Base-by-base conservation (phyloP, 106 monocot genomes). In the Alisma plantagoaquatica region DNA sequence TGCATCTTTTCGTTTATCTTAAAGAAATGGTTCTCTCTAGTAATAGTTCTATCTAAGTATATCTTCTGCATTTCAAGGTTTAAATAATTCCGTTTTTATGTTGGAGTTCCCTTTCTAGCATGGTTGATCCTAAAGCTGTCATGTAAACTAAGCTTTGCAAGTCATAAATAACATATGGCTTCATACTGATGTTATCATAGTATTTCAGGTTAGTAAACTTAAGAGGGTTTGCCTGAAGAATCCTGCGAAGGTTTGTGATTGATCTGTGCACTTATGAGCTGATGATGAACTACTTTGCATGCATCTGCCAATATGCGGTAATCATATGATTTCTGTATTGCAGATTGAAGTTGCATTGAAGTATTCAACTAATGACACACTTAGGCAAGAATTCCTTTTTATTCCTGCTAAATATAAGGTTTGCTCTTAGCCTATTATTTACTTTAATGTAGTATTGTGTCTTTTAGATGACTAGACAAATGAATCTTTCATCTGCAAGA, bases 371-470 rank as follows among this genome's bases (percentile, higher is more conserved):
- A 88, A 88, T 59, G 94, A 88, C 48, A 88, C 94, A 8, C 84
- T 88, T 15, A 88, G 79, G 59, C 88, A 96, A 55, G 67, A 84
- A 42, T 96, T 70, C 22, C 48, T 57, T 1, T 75, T 96, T 46
- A 60, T 84, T 56, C 88, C 94, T 59, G 88, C 88, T n/a, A 84
- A 76, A 55, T 46, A 75, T 56, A 96, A 96, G 94, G 94, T 91
- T 63, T 14, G 25, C 41, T 64, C n/a, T 61, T 28, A n/a, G n/a
- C 22, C 33, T 7, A 3, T 44, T 24, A 23, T 32, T 1, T 16
- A 27, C 19, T 23, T 49, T 14, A 10, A n/a, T 54, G 25, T 27
- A 20, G 3, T 53, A 2, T 53, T n/a, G n/a, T 28, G 18, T 18
- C 17, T 7, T 31, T 27, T 32, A 31, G 53, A 31, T 43, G 25